Percentiles rank a stretch among this genome's conserved stretches.
These are phyloP conservation scores for Pisolithus tinctorius DNA, from an alignment of 768 basidiomycete genomes.

Conservation along the genomic window DNA sequence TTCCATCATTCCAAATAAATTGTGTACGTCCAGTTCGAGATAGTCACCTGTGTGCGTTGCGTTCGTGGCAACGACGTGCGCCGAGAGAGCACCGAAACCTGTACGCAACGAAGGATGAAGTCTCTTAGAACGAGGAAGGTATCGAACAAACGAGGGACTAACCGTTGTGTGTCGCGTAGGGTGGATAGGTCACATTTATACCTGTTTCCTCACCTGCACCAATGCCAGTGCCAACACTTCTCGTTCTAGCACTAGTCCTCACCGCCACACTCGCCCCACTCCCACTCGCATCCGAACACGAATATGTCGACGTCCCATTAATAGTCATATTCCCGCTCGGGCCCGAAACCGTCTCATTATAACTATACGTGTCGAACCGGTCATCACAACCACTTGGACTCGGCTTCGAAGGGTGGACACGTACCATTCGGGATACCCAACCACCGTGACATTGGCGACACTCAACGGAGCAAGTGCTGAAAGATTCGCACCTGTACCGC, in stretches of 20 bases:
- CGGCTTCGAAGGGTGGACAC: not conserved
- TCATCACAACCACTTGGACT: not conserved
- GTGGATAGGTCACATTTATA: constrained; percentile 49
- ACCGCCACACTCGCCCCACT: constrained; percentile 2
- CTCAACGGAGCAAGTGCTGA: constrained; percentile 53
- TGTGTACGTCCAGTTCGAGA: constrained; percentile 62
- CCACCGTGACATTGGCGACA: constrained; percentile 40
- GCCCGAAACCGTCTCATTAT: constrained; percentile 54
- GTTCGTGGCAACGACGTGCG: constrained; percentile 59
- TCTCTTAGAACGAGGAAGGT: not conserved
- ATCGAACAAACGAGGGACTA: constrained; percentile 6
- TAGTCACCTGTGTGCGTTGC: constrained; percentile 61
- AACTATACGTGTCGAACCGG: constrained; percentile 31
- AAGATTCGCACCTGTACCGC: constrained; percentile 49
- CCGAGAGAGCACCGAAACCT: constrained; percentile 47
- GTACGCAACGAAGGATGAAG: constrained; percentile 1
- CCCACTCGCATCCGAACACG: constrained; percentile 15
- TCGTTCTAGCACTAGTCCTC: constrained; percentile 16
- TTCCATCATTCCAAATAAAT: constrained; percentile 67
- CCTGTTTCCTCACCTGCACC: constrained; percentile 43
- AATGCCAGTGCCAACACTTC: constrained; percentile 22
- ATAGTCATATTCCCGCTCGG: constrained; percentile 72
- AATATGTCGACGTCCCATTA: constrained; percentile 55
- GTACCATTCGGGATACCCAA: constrained; percentile 67
- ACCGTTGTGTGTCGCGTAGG: constrained; percentile 73